These are phyloP conservation scores for Mycena albidolilacea DNA, from an alignment of 768 basidiomycete genomes.

Conservation along the genomic window DNA sequence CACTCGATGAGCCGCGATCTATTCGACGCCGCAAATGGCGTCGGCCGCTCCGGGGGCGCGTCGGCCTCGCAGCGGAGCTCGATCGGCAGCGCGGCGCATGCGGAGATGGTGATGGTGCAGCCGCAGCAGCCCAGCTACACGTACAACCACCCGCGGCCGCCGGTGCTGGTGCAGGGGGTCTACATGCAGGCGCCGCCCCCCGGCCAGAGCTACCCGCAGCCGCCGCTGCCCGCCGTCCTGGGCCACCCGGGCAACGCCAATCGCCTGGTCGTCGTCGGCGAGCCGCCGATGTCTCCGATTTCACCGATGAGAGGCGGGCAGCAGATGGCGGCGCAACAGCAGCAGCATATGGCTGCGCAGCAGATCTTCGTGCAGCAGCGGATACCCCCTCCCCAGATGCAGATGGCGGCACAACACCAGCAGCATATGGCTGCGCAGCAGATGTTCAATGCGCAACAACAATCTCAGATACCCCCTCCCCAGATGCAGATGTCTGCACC, in stretches of 20 bases:
- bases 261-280: not conserved
- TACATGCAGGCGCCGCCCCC: not conserved
- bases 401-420: not conserved
- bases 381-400: too few relatives aligned
- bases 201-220: not conserved
- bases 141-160: slow-evolving; percentile 14
- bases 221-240: not conserved
- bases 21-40: not conserved
- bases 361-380: too few relatives aligned
- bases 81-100: slow-evolving; percentile 15
- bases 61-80: slow-evolving; percentile 20
- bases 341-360: not conserved
- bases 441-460: too few relatives aligned
- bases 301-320: not conserved
- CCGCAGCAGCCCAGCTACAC: slow-evolving; percentile 2
- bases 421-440: too few relatives aligned
- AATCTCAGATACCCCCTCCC: too few relatives aligned
- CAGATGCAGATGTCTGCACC: not conserved
- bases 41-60: not conserved
- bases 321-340: not conserved
- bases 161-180: not conserved
- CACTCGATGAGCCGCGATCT: not conserved
- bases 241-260: not conserved
- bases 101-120: slow-evolving; percentile 23
- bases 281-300: not conserved